Evolutionary conservation across 208 protist genomes (phyloP), one percentile per base, ranked within the genome.

Genomic region (Leptomonas pyrrhocoris): DNA sequence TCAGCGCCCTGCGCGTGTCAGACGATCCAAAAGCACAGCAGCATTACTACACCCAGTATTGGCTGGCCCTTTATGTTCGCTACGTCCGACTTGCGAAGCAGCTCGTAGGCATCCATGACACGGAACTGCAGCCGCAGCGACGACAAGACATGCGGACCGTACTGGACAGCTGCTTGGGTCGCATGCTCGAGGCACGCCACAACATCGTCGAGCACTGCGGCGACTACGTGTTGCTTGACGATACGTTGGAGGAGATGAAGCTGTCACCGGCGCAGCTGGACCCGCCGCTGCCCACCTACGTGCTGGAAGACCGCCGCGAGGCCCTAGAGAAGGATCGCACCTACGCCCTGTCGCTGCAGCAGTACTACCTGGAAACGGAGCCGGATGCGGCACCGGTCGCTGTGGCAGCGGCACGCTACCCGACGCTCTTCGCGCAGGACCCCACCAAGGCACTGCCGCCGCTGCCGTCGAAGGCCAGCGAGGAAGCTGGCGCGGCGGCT

Each of bases 91-190:
- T 98, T 9, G 92, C 90, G 36, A 68, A 74, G 46, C 88, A 91
- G 45, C 87, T 98, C 0, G 76, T 89, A 21, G 59, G 83, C 1
- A 79, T 94, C 13, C 94, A 98, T 54, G 94, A 99, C 74, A 90
- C 90, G 30, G 86, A 93, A 49, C 72, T 98, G 57, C 97, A 98
- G 76, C 96, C 96, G 45, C 96, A 99, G 73, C 98, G 98, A 68
- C 83, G 95, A 0, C 62, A 81, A 19, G 96, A 98, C 73, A 82
- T 98, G 21, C 84, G 93, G 38, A 85, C 84, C 11, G 61, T 98
- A 30, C 84, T 99, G 9, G 91, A 98, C 74, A 84, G 82, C 49
- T 95, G 93, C 55, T 83, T 98, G 9, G 96, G 93, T 16, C 90
- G 97, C 48, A 93, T 99, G 85, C 80, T 99, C 2, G 97, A 99